Percentiles rank a stretch among this genome's conserved stretches.
phyloP scores from a whole-genome alignment of 2,329 filamentous ascomycete species.

The Colletotrichum tofieldiae region DNA sequence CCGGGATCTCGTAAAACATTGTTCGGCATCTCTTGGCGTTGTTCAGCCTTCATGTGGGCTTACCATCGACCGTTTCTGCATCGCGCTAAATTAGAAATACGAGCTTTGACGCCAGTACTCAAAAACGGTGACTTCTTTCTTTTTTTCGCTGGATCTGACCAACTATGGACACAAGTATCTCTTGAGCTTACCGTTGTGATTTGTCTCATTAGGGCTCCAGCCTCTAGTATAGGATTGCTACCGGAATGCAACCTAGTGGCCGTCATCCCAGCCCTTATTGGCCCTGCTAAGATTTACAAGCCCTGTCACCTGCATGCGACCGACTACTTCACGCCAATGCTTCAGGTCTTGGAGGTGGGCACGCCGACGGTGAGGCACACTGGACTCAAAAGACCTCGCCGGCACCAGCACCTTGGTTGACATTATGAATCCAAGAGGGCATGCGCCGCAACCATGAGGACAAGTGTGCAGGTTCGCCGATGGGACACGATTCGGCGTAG shows the following conservation, averaged over 20 bases:
- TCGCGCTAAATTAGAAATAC: constrained; percentile 5
- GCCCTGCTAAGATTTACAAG: neutral
- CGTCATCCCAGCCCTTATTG: neutral
- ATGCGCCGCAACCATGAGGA: neutral
- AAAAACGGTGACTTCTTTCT: neutral
- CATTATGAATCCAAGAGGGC: neutral
- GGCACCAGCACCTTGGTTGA: neutral
- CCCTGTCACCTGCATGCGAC: neutral
- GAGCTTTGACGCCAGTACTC: constrained; percentile 3
- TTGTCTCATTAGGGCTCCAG: constrained; percentile 6
- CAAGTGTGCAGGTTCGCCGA: neutral
- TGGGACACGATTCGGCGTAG: neutral
- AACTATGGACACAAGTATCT: neutral
- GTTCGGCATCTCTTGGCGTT: constrained; percentile 8
- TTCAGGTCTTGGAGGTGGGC: constrained; percentile 6
- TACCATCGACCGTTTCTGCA: neutral
- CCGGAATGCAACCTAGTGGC: neutral
- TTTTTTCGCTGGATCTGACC: neutral
- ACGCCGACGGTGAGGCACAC: neutral
- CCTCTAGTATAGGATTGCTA: neutral
- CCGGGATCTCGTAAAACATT: neutral
- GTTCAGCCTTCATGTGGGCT: neutral
- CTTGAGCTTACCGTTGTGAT: neutral
- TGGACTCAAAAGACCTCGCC: neutral
- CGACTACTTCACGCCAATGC: neutral